Conservation (phyloP, 1,284 basidiomycete species). For the Hypsizygus ulmarius region DNA sequence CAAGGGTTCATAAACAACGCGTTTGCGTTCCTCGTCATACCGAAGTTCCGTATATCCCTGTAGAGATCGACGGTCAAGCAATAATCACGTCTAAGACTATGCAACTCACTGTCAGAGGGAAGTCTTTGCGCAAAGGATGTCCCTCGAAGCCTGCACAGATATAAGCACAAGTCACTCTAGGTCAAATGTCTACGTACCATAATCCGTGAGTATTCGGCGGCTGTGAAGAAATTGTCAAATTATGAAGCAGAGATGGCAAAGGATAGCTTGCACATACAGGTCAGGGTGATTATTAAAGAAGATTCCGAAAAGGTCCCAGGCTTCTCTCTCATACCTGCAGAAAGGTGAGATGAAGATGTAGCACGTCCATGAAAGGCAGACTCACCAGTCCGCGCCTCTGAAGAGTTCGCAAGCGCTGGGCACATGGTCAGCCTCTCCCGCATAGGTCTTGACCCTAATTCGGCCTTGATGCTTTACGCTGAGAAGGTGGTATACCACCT, state of each 20-base stretch:
- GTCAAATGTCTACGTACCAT: conserved; percentile 56
- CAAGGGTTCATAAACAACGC: conserved; percentile 96
- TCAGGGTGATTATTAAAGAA: conserved; percentile 98
- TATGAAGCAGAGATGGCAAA: conserved; percentile 4
- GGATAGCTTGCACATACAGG: conserved; percentile 55
- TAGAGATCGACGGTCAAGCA: conserved; percentile 4
- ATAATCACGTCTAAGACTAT: background rate
- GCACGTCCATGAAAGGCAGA: conserved; percentile 8
- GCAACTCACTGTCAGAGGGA: conserved; percentile 82
- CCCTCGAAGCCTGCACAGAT: conserved; percentile 85
- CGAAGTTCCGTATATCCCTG: conserved; percentile 96
- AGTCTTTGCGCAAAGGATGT: conserved; percentile 96
- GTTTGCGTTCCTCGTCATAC: conserved; percentile 98
- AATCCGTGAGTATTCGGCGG: conserved; percentile 96
- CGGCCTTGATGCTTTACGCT: conserved; percentile 75
- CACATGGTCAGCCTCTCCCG: conserved; percentile 92
- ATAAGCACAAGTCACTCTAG: conserved; percentile 8
- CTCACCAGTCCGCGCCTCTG: conserved; percentile 92
- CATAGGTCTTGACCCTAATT: conserved; percentile 97
- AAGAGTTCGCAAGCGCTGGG: conserved; percentile 83
- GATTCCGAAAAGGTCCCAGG: conserved; percentile 98
- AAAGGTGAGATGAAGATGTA: background rate
- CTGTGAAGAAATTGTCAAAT: conserved; percentile 37
- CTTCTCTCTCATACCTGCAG: conserved; percentile 92
- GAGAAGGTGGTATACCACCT: conserved; percentile 95